Evolutionary conservation across 2,329 filamentous ascomycete genomes (phyloP), one percentile per base, ranked within the genome.

Genomic region (Cylindrodendrum hubeiense): DNA sequence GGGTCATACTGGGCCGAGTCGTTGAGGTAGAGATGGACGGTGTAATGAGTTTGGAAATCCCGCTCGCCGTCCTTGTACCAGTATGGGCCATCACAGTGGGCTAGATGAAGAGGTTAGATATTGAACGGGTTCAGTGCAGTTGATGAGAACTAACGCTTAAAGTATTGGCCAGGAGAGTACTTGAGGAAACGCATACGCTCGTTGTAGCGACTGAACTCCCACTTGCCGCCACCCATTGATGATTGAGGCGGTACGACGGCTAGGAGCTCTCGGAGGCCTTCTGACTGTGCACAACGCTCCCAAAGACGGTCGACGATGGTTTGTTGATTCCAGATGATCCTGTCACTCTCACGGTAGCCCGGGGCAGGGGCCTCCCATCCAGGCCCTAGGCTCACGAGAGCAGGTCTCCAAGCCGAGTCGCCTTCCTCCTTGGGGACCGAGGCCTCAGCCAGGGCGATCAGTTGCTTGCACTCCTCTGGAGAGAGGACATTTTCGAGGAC

Each of bases 121-220:
- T 17, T 10, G 39, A 12, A 0, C 9, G 5, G 2, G 0, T n/a
- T 7, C 17, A 1, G 30, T 13, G n/a, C 37, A 41, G 5, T 6
- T 9, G 3, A 37, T 37, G 9, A 19, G 5, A 9, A 59, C 81
- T 75, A 60, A 83, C 82, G 84, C 65, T 85, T 86, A 73, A 97
- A 96, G 75, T 90, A 95, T 72, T 94, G 89, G 0, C 92, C 92
- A 0, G 84, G 79, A 0, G 84, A 84, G 76, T 96, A 96, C 73
- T 88, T 90, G 54, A 97, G 80, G 72, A 95, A 95, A 28, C 93
- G 83, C 85, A 95, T 86, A 37, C 92, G 81, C 75, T 94, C 87
- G 76, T 96, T 96, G 44, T 93, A 76, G 10, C 90, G 70, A 34
- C 77, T 66, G 67, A 87, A 84, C 52, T 76, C 74, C 83, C 84